Percentiles rank a stretch among this genome's conserved stretches.
Evolutionary conservation across 2,329 filamentous ascomycete genomes (phyloP).

Genomic region (Lecanicillium sp.): DNA sequence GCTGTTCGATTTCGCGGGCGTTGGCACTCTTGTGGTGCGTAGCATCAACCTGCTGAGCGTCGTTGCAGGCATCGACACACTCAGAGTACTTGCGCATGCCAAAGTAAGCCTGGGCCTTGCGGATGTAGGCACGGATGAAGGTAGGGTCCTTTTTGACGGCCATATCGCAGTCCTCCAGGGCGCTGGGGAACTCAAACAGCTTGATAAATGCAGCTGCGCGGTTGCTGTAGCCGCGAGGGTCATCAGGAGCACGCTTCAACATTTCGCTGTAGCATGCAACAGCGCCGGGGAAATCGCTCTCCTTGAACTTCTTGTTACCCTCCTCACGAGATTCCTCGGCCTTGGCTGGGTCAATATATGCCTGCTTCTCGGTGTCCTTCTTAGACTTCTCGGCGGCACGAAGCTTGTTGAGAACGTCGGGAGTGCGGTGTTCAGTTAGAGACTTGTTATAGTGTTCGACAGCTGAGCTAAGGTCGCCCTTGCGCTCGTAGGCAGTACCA

Average conservation of each 20-base stretch:
- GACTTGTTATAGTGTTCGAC: slow-evolving; percentile 89
- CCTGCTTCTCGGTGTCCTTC: slow-evolving; percentile 62
- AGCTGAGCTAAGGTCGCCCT: slow-evolving; percentile 69
- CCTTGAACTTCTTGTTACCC: slow-evolving; percentile 96
- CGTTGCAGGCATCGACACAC: slow-evolving; percentile 80
- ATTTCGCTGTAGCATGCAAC: slow-evolving; percentile 94
- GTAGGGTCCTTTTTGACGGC: slow-evolving; percentile 85
- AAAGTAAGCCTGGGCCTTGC: slow-evolving; percentile 91
- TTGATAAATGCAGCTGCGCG: slow-evolving; percentile 95
- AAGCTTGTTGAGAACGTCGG: slow-evolving; percentile 87
- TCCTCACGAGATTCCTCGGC: slow-evolving; percentile 93
- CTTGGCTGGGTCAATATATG: slow-evolving; percentile 84
- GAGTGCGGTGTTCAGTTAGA: slow-evolving; percentile 91
- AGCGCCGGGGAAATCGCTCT: slow-evolving; percentile 87
- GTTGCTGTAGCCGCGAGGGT: slow-evolving; percentile 94
- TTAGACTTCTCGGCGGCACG: slow-evolving; percentile 84
- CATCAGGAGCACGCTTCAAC: slow-evolving; percentile 89
- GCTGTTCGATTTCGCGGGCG: slow-evolving; percentile 82
- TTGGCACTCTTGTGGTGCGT: slow-evolving; percentile 65
- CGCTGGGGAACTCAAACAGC: slow-evolving; percentile 88
- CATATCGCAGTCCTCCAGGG: slow-evolving; percentile 82
- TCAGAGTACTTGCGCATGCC: slow-evolving; percentile 98
- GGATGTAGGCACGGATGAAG: slow-evolving; percentile 93
- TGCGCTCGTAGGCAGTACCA: slow-evolving; percentile 86
- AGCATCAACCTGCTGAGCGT: slow-evolving; percentile 69